Base-by-base conservation (phyloP, 75 land plant genomes). In the Pinus albicaulis region DNA sequence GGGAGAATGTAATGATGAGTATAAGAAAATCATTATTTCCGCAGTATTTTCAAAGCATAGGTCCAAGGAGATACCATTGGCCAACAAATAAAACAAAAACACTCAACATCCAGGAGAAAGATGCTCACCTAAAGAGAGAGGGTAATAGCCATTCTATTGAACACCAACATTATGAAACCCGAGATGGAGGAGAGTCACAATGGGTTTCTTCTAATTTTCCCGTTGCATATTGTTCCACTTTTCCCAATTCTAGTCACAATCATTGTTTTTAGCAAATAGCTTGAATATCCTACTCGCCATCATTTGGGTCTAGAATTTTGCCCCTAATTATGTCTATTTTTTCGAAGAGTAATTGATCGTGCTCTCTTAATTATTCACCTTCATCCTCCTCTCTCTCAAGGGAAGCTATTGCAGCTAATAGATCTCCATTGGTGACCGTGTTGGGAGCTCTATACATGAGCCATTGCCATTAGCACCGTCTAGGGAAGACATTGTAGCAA, bases 21-120 rank as follows among this genome's bases (percentile, higher is more conserved):
- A 83, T 75, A 94, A 93, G 76, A 94, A 93, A 81, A 86, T 87
- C 41, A 82, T 77, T 10, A 82, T 82, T 24, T 82, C 84, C 17
- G 44, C 82, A 34, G 84, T 82, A 28, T 55, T 82, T 56, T 76
- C 84, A 48, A 71, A 14, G 14, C 73, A 71, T 23, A 71, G 73
- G n/a, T 25, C 26, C 25, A 44, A 20, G 69, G 55, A 76, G 72
- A 12, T 60, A 16, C 16, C 73, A 22, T 48, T 38, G 22, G 20
- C 38, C 24, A 34, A 16, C 75, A 55, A 24, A 23, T 57, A 38
- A 59, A 56, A 56, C 76, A 11, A n/a, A n/a, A n/a, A n/a, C n/a
- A n/a, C n/a, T n/a, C n/a, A n/a, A n/a, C n/a, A n/a, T n/a, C n/a
- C n/a, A n/a, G n/a, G n/a, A n/a, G n/a, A n/a, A n/a, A n/a, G n/a